Evolutionary conservation across 2,329 filamentous ascomycete genomes (phyloP).

Genomic region (Trichoderma cornu-damae): DNA sequence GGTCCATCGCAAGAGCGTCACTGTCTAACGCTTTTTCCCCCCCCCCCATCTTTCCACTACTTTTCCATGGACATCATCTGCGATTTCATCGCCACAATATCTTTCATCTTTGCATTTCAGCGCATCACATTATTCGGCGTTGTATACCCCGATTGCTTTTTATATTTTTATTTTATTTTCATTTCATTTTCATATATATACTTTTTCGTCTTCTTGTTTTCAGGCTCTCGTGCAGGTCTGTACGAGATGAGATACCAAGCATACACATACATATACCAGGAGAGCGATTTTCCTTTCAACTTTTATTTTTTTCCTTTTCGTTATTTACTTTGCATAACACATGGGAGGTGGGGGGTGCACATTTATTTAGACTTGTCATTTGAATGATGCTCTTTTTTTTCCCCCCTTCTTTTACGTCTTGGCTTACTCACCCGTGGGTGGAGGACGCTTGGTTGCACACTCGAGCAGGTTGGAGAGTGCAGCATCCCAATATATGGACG

Average conservation of each 20-base stretch:
- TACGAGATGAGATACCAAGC: conserved; percentile 8
- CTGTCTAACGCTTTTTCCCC: too few relatives aligned
- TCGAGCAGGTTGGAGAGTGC: not conserved
- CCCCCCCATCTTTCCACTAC: not conserved
- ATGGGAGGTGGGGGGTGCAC: not conserved
- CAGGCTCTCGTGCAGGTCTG: conserved; percentile 5
- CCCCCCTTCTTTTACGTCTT: not conserved
- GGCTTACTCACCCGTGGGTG: not conserved
- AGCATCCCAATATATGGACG: not conserved
- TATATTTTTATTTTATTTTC: not conserved
- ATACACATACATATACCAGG: conserved; percentile 10
- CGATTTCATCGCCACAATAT: not conserved
- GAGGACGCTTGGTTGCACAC: not conserved
- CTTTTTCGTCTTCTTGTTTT: conserved; percentile 3
- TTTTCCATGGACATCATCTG: not conserved
- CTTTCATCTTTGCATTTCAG: conserved; percentile 24
- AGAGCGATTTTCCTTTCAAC: not conserved
- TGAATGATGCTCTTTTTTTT: not conserved
- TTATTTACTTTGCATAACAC: not conserved
- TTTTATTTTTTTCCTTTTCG: not conserved
- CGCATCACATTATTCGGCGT: conserved; percentile 32
- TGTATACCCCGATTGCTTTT: conserved; percentile 31
- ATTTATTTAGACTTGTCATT: not conserved
- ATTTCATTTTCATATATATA: too few relatives aligned
- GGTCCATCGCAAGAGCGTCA: conserved; percentile 27